Evolutionary conservation across 2,329 filamentous ascomycete species (phyloP), one percentile per base, ranked within the genome.

Genomic region (Aspergillus piperis): DNA sequence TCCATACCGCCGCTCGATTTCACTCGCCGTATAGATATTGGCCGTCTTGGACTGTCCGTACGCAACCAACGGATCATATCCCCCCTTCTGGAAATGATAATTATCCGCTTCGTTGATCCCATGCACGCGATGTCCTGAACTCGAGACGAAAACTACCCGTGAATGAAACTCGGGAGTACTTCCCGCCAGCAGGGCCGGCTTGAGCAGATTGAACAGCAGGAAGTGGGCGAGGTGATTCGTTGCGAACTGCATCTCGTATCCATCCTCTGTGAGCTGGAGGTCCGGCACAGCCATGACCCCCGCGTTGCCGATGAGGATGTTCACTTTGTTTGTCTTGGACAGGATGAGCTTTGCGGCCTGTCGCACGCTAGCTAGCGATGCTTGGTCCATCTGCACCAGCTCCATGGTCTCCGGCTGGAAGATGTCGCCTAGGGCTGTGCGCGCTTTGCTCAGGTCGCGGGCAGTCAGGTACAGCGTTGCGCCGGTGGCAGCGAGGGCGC

Each of bases 31-130:
- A 62, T 77, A 82, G 19, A 85, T 77, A 60, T 83, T 84, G 13
- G 83, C 82, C 0, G 78, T 76, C 64, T 86, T 87, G 52, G 75
- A 73, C 61, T 82, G 78, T 0, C 75, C 79, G 57, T 86, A 86
- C 0, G 80, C 74, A 1, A 60, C 42, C 60, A 68, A 74, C 0
- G 73, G 72, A 3, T 76, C 64, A 62, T 80, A 79, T 1, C 39
- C 61, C 1, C 62, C 60, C 8, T 70, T 72, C 15, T 50, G 47
- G 42, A 78, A 74, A 57, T 78, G 75, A 67, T 78, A 73, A 64
- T 81, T 74, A 59, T 81, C 73, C 2, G 51, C 47, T 8, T 74
- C 66, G 32, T 80, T 62, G 0, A 61, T 54, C 3, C 67, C 67
- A 5, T 65, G 62, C 8, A 30, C 75, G 8, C 47, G 75, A 64